Conservation (phyloP, 177 flowering plant species). For the Vitis hybrid region DNA sequence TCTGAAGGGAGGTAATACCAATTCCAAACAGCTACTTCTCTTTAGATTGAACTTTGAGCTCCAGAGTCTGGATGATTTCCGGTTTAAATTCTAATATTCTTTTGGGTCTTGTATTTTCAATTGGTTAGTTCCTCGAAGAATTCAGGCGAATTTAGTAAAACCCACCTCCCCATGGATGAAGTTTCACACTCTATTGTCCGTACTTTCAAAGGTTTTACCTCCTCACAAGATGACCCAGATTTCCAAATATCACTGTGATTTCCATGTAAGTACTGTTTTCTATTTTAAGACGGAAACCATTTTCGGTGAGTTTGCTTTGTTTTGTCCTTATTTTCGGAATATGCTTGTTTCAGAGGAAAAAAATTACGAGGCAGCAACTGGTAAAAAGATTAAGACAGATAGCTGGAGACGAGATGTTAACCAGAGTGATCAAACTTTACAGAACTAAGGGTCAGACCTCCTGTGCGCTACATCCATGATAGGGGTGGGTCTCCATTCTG, state of each 20-base stretch:
- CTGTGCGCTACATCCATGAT: not conserved
- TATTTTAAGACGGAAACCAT: too few species aligned
- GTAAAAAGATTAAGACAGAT: slow-evolving; percentile 37
- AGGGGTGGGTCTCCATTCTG: too few species aligned
- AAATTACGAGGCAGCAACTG: slow-evolving; percentile 36
- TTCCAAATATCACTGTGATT: slow-evolving; percentile 25
- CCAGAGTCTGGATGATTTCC: not conserved
- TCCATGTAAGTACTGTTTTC: slow-evolving; percentile 21
- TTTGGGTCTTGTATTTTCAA: not conserved
- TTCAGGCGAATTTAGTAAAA: slow-evolving; percentile 9
- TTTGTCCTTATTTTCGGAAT: not conserved
- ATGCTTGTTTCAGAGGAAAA: slow-evolving; percentile 26
- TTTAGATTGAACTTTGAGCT: not conserved
- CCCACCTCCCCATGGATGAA: slow-evolving; percentile 61
- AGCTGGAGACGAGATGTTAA: slow-evolving; percentile 52
- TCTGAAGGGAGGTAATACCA: slow-evolving; percentile 24
- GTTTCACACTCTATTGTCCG: slow-evolving; percentile 29
- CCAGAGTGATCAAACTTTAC: slow-evolving; percentile 33
- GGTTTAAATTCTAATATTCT: not conserved
- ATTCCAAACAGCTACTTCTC: not conserved
- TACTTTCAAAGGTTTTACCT: slow-evolving; percentile 33
- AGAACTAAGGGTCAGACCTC: slow-evolving; percentile 29
- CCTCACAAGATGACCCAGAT: slow-evolving; percentile 18
- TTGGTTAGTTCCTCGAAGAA: slow-evolving; percentile 11
- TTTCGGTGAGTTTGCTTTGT: not conserved